A percentile compares a stretch with the other conserved stretches of the same genome.
phyloP scores from a whole-genome alignment of 176 grass and related monocot species.

The Triticum timopheevii region DNA sequence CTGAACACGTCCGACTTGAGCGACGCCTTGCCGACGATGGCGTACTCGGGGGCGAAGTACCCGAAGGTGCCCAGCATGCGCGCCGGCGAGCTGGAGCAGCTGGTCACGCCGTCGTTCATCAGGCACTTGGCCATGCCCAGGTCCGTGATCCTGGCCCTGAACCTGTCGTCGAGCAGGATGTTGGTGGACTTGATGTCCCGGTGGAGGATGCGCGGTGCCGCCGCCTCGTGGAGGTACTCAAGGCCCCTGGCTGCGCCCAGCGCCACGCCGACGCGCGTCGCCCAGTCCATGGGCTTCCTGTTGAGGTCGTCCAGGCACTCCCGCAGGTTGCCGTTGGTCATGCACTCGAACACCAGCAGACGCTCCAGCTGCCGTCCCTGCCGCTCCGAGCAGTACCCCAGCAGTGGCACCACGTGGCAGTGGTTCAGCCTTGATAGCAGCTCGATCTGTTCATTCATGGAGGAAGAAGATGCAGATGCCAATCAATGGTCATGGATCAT shows the following conservation, averaged over 20 bases:
- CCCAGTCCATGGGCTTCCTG: conserved; percentile 77
- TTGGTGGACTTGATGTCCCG: conserved; percentile 97
- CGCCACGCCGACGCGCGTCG: conserved; percentile 64
- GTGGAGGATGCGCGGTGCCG: conserved; percentile 84
- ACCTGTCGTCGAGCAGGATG: conserved; percentile 81
- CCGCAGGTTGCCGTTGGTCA: conserved; percentile 84
- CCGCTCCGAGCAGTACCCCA: conserved; percentile 88
- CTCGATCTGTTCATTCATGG: conserved; percentile 60
- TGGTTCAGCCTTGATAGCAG: conserved; percentile 92
- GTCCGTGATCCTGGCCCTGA: conserved; percentile 84
- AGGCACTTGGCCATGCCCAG: conserved; percentile 96
- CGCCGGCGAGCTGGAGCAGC: conserved; percentile 78
- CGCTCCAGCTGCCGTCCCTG: conserved; percentile 70
- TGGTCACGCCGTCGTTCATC: conserved; percentile 73
- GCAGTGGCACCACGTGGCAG: conserved; percentile 83
- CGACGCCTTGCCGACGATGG: conserved; percentile 85
- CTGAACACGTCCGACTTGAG: conserved; percentile 96
- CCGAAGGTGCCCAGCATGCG: conserved; percentile 93
- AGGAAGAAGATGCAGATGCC: background rate
- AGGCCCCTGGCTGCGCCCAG: conserved; percentile 76
- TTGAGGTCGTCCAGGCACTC: conserved; percentile 83
- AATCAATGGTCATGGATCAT: background rate
- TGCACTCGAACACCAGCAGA: conserved; percentile 83
- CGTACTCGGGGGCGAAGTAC: conserved; percentile 95
- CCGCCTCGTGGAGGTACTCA: conserved; percentile 93